Base-by-base conservation (phyloP, 345 rosid species). In the Dovyalis caffra region DNA sequence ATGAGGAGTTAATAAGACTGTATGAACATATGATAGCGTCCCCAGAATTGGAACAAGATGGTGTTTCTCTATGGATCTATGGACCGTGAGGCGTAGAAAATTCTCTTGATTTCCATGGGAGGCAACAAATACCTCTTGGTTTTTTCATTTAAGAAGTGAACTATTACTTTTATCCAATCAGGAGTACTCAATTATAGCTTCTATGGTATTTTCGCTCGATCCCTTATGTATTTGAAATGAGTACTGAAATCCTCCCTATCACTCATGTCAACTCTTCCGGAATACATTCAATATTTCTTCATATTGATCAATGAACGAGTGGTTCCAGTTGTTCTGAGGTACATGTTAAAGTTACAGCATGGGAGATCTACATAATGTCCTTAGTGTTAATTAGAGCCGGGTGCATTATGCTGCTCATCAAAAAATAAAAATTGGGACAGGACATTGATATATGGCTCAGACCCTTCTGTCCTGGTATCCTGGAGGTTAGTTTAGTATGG, bases 21-120 rank as follows among this genome's bases (percentile, higher is more conserved):
- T 80, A 83, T 40, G 71, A 69, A 26, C 78, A 80, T 33, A 83
- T 83, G 75, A 28, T 72, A 64, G 66, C 69, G 57, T 69, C 33
- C 32, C 35, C 32, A 49, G 43, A 69, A 62, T 12, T 18, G 60
- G 37, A 78, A 23, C 15, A 31, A 38, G 33, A 25, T 62, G 34
- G 66, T 49, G 67, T 28, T 67, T 73, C 56, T 68, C 58, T 47
- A 40, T 62, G 11, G 35, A 62, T 61, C 49, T 43, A 37, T 32
- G 69, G 60, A 49, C 20, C 73, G 5, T 32, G 61, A 60, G 49
- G 31, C 25, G 35, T 57, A 23, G 31, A 10, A 47, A 18, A 6
- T 51, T 72, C 7, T 73, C 45, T 33, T 66, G 23, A 11, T 45
- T 49, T 14, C 69, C 34, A 47, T 25, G 61, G 25, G 32, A 23